Conservation (phyloP, 2,329 filamentous ascomycete species). For the Metarhizium brunneum region DNA sequence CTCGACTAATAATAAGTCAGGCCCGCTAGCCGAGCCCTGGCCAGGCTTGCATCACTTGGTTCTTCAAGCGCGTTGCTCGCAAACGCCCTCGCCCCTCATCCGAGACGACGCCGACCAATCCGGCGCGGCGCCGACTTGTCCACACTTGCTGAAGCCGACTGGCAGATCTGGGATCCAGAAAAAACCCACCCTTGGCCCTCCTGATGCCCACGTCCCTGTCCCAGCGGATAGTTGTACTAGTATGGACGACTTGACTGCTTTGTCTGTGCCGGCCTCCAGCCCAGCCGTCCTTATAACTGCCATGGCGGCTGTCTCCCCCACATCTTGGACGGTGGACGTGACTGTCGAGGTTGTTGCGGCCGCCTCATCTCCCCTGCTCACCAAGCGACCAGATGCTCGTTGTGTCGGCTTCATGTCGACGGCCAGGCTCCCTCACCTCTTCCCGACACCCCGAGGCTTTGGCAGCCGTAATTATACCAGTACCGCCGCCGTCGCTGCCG, state of each 20-base stretch:
- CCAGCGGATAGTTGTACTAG: not conserved
- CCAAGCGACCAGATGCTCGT: not conserved
- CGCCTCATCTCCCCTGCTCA: not conserved
- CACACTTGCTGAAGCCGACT: not conserved
- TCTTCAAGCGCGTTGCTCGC: not conserved
- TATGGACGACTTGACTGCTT: not conserved
- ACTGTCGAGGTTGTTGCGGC: not conserved
- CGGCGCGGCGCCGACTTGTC: not conserved
- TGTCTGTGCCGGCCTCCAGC: not conserved
- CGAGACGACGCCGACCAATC: not conserved
- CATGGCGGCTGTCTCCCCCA: not conserved
- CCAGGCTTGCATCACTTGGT: not conserved
- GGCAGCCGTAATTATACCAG: not conserved
- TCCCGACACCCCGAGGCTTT: not conserved
- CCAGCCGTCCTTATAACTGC: not conserved
- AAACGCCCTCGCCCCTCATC: not conserved
- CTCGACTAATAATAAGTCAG: not conserved
- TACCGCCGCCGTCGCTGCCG: conserved; percentile 1
- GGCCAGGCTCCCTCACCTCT: conserved; percentile 2
- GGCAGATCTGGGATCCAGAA: conserved; percentile 1
- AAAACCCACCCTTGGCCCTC: not conserved
- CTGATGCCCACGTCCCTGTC: not conserved
- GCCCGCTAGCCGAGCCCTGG: not conserved
- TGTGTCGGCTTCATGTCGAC: conserved; percentile 22
- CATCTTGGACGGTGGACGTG: not conserved